Evolutionary conservation across 768 basidiomycete species (phyloP), one percentile per base, ranked within the genome.

Genomic region (Leccinellum rugosiceps): DNA sequence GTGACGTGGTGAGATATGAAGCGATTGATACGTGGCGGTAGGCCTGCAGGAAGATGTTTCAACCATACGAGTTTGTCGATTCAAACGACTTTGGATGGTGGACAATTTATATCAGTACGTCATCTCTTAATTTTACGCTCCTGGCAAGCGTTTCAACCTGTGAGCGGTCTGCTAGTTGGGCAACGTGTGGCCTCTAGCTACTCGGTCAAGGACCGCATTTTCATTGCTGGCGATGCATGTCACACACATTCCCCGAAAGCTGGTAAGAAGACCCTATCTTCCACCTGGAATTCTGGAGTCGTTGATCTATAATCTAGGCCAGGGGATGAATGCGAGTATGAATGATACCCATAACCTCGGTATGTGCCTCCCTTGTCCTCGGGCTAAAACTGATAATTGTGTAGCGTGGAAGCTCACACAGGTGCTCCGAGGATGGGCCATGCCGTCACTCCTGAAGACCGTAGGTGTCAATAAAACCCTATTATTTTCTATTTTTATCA

Each of bases 331-430:
- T 34, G 49, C 49, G 14, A 50, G 49, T 32, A 50, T 50, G 31
- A 34, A 21, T 7, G 49, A 50, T 34, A 34, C 49, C 49, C 49
- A 50, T 50, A 50, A 50, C 31, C 49, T 50, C 31, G 49, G 49
- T 80, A 58, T 45, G 71, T 54, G 3, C 41, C 9, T 45, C 4
- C 31, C 3, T 2, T 15, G 6, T 56, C 3, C 13, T n/a, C 11
- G 6, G 8, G 8, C 80, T 82, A 65, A 80, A 79, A 14, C 82
- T 86, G 81, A 87, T 13, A 13, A 11, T 21, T 4, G 28, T 44
- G 28, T 48, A 73, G 77, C 74, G 4, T 82, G 81, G 81, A 82
- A 83, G 56, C 62, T 83, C 32, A 72, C 72, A 1, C 74, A 76
- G 21, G 80, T 81, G 6, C 65, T 82, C n/a, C 71, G 71, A 23